Conservation (phyloP, 495 filamentous ascomycete species). For the Aspergillus hancockii region DNA sequence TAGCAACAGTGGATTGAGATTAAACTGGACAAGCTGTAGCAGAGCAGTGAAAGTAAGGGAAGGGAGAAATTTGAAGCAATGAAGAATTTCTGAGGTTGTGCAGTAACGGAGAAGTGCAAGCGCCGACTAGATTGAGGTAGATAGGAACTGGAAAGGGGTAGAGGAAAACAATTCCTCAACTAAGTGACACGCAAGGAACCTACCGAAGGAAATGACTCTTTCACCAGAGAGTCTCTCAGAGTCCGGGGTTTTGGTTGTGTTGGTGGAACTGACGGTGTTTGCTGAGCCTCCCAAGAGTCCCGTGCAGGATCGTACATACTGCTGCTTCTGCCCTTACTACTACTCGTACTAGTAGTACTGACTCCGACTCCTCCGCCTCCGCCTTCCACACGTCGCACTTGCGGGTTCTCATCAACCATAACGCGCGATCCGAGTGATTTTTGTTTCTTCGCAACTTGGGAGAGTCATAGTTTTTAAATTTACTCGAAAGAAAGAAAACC, state of each 20-base stretch:
- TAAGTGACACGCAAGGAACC: not conserved
- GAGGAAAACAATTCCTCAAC: not conserved
- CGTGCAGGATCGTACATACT: conserved; percentile 47
- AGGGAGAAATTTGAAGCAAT: not conserved
- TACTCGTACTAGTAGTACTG: not conserved
- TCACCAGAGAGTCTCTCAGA: not conserved
- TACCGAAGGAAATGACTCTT: conserved; percentile 15
- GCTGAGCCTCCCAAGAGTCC: conserved; percentile 32
- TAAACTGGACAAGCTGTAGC: not conserved
- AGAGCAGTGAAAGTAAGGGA: not conserved
- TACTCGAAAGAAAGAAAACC: not conserved
- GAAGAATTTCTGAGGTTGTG: not conserved
- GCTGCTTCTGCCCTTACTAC: conserved; percentile 9
- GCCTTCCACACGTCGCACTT: conserved; percentile 12
- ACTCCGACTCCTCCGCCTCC: conserved; percentile 8
- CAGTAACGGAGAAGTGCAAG: not conserved
- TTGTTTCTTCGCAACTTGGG: not conserved
- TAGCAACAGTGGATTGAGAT: not conserved
- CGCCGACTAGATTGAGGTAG: not conserved
- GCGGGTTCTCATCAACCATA: conserved; percentile 16
- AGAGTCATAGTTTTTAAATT: not conserved
- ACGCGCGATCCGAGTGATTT: not conserved
- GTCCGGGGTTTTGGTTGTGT: conserved; percentile 2
- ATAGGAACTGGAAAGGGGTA: not conserved
- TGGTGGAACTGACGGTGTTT: conserved; percentile 1